phyloP scores from a whole-genome alignment of 2,329 filamentous ascomycete genomes.

The Sphaerulina vaccinii region DNA sequence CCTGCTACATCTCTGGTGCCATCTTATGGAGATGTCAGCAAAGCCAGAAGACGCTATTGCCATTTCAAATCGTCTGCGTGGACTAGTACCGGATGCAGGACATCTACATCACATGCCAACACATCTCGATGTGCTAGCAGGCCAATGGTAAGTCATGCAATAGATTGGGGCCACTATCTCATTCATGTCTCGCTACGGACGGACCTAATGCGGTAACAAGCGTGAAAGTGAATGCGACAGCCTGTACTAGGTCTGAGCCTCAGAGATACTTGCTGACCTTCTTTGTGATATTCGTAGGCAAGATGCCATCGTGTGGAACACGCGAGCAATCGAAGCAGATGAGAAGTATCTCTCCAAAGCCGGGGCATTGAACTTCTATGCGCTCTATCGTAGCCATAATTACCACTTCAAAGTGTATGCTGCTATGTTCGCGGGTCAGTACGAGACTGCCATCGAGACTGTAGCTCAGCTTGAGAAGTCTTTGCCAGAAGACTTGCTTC shows the following conservation, averaged over 20 bases:
- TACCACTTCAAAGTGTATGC: constrained; percentile 75
- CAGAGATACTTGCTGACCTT: too few relatives aligned
- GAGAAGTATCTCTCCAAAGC: constrained; percentile 61
- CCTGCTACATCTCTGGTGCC: constrained; percentile 72
- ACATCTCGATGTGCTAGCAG: constrained; percentile 71
- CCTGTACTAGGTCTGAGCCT: too few relatives aligned
- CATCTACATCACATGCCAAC: constrained; percentile 76
- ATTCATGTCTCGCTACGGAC: too few relatives aligned
- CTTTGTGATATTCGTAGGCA: too few relatives aligned
- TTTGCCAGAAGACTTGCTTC: constrained; percentile 63
- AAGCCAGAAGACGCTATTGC: constrained; percentile 62
- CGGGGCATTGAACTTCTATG: constrained; percentile 70
- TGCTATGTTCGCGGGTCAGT: constrained; percentile 73
- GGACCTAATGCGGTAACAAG: too few relatives aligned
- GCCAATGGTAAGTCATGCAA: constrained; percentile 68
- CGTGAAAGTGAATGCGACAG: too few relatives aligned
- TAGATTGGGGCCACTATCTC: too few relatives aligned
- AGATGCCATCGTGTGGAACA: constrained; percentile 64
- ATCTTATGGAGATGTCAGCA: constrained; percentile 74
- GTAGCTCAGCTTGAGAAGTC: constrained; percentile 59
- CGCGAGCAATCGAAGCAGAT: constrained; percentile 65
- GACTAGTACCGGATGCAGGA: constrained; percentile 66
- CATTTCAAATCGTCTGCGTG: constrained; percentile 61
- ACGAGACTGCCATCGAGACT: constrained; percentile 60
- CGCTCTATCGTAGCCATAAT: constrained; percentile 71